Conservation (phyloP, 306 rosid species). For the Quercus suber region DNA sequence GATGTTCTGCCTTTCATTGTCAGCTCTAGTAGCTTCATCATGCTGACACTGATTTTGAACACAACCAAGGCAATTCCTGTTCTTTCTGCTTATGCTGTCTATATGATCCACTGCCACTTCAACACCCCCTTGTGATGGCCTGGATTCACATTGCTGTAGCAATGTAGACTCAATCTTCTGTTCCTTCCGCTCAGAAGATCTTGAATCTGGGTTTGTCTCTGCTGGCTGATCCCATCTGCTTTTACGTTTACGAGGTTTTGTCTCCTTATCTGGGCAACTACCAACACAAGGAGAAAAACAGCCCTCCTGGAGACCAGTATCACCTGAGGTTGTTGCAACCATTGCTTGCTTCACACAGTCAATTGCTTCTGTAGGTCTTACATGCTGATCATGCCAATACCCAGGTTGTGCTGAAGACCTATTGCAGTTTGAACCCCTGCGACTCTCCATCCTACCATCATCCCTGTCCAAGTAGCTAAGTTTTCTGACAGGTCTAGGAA, state of each 20-base stretch:
- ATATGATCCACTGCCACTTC: background rate
- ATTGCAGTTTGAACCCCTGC: constrained; percentile 51
- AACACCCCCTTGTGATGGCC: constrained; percentile 19
- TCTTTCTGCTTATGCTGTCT: constrained; percentile 15
- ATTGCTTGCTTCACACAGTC: constrained; percentile 50
- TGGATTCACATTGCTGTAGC: constrained; percentile 18
- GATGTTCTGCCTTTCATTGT: constrained; percentile 36
- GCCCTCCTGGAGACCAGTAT: constrained; percentile 47
- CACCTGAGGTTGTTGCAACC: constrained; percentile 33
- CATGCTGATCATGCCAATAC: constrained; percentile 60
- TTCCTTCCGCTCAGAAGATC: constrained; percentile 35
- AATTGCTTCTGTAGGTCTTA: constrained; percentile 57
- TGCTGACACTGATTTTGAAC: constrained; percentile 20
- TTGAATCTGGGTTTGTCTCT: constrained; percentile 37
- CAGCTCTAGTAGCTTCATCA: constrained; percentile 33
- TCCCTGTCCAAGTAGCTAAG: constrained; percentile 59
- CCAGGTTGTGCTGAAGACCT: constrained; percentile 47
- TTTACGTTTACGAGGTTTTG: constrained; percentile 77
- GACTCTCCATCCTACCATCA: constrained; percentile 57
- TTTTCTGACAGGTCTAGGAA: constrained; percentile 61
- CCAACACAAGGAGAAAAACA: constrained; percentile 37
- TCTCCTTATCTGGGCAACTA: constrained; percentile 35
- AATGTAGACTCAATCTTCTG: constrained; percentile 33
- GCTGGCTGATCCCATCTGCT: constrained; percentile 99
- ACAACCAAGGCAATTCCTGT: constrained; percentile 13